Evolutionary conservation across 169 alveolate species (phyloP).

Genomic region (Prorocentrum cordatum): DNA sequence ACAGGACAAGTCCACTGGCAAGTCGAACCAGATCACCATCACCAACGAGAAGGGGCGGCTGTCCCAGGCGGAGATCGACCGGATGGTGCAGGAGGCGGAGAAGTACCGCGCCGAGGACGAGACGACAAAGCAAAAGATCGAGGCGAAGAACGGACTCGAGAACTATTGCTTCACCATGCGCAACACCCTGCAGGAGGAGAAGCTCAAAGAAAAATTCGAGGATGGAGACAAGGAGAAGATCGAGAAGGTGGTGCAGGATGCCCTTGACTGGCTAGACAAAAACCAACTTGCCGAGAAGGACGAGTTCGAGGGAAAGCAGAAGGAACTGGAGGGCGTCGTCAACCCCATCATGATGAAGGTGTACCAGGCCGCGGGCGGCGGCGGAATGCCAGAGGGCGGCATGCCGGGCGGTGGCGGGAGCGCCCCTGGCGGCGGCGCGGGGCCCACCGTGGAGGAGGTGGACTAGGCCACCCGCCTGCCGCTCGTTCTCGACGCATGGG

Average conservation of each 20-base stretch:
- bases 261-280: conserved; percentile 90
- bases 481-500: too few species aligned
- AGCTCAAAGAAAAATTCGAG: conserved; percentile 88
- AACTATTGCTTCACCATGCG: conserved; percentile 88
- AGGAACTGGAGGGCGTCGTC: conserved; percentile 91
- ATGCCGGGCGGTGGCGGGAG: conserved; percentile 89
- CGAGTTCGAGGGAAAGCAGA: conserved; percentile 79
- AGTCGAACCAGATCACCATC: conserved; percentile 90
- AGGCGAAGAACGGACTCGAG: conserved; percentile 85
- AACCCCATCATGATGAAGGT: conserved; percentile 88
- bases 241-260: conserved; percentile 82
- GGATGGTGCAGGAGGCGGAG: conserved; percentile 88
- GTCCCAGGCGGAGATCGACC: conserved; percentile 88
- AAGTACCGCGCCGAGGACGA: conserved; percentile 93
- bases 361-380: conserved; percentile 85
- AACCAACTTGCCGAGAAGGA: conserved; percentile 87
- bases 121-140: conserved; percentile 88
- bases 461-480: conserved; percentile 78
- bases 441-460: conserved; percentile 90
- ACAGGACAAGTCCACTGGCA: conserved; percentile 91
- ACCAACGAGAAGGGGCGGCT: conserved; percentile 95
- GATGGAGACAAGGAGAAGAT: conserved; percentile 84
- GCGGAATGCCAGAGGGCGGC: conserved; percentile 83
- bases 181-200: conserved; percentile 86
- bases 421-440: conserved; percentile 76